Percentiles rank a stretch among this genome's conserved stretches.
These are phyloP conservation scores for Candida alai DNA, from an alignment of 805 yeast species.

Conservation along the genomic window DNA sequence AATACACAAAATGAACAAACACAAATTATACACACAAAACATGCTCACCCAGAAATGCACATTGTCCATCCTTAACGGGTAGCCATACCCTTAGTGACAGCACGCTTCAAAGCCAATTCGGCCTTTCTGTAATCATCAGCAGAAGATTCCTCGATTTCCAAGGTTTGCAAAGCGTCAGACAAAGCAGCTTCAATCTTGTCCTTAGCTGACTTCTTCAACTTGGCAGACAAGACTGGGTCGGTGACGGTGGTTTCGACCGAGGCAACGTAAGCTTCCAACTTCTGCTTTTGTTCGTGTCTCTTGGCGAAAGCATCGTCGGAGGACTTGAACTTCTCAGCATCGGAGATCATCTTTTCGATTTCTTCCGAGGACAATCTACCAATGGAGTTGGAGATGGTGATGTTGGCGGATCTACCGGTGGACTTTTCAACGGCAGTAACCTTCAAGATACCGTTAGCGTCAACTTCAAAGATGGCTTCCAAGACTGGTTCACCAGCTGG, in stretches of 20 bases:
- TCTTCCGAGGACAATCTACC: conserved; percentile 49
- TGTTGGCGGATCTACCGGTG: conserved; percentile 48
- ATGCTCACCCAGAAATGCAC: conserved; percentile 9
- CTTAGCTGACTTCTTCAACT: conserved; percentile 95
- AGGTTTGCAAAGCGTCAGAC: conserved; percentile 96
- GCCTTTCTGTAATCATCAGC: conserved; percentile 99
- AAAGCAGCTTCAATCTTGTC: conserved; percentile 97
- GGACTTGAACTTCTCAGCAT: conserved; percentile 73
- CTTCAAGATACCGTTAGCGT: conserved; percentile 50
- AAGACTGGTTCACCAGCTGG: conserved; percentile 49
- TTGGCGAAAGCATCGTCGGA: conserved; percentile 99
- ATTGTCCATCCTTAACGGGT: conserved; percentile 74
- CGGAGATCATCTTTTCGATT: conserved; percentile 46
- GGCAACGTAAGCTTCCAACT: conserved; percentile 97
- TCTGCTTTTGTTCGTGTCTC: conserved; percentile 99
- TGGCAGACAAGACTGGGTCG: conserved; percentile 97
- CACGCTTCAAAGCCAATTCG: conserved; percentile 98
- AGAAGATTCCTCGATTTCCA: conserved; percentile 92
- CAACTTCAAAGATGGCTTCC: conserved; percentile 48
- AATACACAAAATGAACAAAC: conserved; percentile 12
- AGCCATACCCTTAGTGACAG: conserved; percentile 98
- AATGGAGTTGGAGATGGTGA: conserved; percentile 47
- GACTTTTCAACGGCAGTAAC: conserved; percentile 48
- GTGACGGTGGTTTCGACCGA: conserved; percentile 93
- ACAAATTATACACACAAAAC: conserved; percentile 9